Percentiles rank a stretch among this genome's conserved stretches.
Conservation (phyloP, 2,329 filamentous ascomycete genomes). For the Fusarium tupiense region DNA sequence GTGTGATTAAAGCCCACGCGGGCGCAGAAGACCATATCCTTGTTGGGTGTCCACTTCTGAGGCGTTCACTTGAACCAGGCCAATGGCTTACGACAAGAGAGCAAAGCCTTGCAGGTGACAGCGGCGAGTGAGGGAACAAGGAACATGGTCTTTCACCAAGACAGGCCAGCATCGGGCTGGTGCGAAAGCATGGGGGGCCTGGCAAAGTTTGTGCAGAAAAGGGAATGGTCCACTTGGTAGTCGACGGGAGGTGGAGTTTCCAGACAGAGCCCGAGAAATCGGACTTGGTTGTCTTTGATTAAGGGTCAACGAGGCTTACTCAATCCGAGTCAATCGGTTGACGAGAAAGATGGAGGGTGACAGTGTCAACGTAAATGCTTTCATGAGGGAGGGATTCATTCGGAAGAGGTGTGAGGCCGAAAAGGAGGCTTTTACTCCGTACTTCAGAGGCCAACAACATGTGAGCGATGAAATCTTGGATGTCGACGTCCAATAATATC, state of each 20-base stretch:
- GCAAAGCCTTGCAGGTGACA: constrained; percentile 39
- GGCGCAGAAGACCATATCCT: constrained; percentile 36
- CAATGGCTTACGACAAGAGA: constrained; percentile 32
- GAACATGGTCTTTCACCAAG: constrained; percentile 20
- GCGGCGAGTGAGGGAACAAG: constrained; percentile 26
- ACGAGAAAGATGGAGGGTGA: constrained; percentile 32
- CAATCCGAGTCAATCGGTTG: constrained; percentile 27
- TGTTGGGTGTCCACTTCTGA: constrained; percentile 41
- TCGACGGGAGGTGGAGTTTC: constrained; percentile 41
- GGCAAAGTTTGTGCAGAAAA: constrained; percentile 30
- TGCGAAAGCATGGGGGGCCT: constrained; percentile 27
- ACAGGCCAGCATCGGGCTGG: constrained; percentile 26
- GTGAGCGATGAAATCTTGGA: not conserved
- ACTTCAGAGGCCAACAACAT: not conserved
- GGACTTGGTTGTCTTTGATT: constrained; percentile 44
- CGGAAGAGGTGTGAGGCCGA: constrained; percentile 2
- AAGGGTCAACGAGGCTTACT: constrained; percentile 45
- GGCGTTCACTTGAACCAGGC: constrained; percentile 34
- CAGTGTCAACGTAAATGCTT: constrained; percentile 16
- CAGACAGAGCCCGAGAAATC: constrained; percentile 37
- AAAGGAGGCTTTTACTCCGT: not conserved
- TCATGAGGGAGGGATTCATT: constrained; percentile 7
- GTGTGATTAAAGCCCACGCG: constrained; percentile 41
- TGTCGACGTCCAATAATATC: not conserved
- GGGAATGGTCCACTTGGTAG: constrained; percentile 31